phyloP scores from a whole-genome alignment of 2,329 filamentous ascomycete species.

The Lachnum nothofagi region DNA sequence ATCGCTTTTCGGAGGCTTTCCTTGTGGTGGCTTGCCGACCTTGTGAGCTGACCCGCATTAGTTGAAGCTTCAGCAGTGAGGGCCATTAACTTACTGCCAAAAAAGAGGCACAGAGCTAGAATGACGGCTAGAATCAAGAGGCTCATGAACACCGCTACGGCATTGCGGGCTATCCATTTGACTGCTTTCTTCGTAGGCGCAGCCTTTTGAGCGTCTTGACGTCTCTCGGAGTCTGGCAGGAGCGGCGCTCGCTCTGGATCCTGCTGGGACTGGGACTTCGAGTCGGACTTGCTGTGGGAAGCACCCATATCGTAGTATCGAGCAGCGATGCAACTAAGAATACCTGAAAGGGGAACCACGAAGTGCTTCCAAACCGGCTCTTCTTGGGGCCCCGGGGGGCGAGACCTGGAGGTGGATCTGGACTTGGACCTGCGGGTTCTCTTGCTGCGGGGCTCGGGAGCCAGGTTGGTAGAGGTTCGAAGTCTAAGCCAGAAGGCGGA shows the following conservation, averaged over 20 bases:
- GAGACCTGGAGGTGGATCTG: neutral
- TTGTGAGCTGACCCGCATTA: conserved; percentile 15
- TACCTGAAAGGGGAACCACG: conserved; percentile 19
- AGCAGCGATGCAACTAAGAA: conserved; percentile 18
- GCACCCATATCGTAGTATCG: conserved; percentile 25
- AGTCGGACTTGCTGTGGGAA: conserved; percentile 1
- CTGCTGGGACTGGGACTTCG: conserved; percentile 5
- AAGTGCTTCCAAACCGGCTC: conserved; percentile 17
- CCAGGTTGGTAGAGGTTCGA: conserved; percentile 5
- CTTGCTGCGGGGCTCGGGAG: conserved; percentile 5
- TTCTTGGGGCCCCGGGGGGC: neutral
- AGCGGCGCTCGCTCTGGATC: conserved; percentile 23
- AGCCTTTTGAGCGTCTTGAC: neutral
- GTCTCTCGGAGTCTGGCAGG: conserved; percentile 13
- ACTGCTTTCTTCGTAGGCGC: conserved; percentile 12
- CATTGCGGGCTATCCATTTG: conserved; percentile 22
- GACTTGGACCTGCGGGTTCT: conserved; percentile 7
- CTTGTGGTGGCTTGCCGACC: conserved; percentile 7
- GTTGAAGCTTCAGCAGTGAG: neutral
- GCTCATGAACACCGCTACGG: conserved; percentile 23
- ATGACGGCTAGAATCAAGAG: conserved; percentile 24
- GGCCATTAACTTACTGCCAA: conserved; percentile 24
- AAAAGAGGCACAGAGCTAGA: conserved; percentile 25
- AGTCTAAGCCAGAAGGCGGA: conserved; percentile 6
- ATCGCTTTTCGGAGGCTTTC: too few species aligned